phyloP scores from a whole-genome alignment of 225 moss, liverwort and hornwort species.

The Pseudoscleropodium purum region DNA sequence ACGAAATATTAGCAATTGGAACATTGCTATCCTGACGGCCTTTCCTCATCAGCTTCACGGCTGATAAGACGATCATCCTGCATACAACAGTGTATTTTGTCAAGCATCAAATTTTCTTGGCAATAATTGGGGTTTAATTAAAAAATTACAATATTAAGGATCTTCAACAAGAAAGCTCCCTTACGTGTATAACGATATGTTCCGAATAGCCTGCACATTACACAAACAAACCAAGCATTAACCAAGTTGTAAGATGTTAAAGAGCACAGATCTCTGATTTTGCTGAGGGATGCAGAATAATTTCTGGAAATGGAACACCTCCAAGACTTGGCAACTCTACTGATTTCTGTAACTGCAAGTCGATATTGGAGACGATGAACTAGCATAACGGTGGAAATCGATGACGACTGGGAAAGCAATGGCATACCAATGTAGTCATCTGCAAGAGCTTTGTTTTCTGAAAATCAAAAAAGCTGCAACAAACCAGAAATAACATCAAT shows the following conservation, averaged over 20 bases:
- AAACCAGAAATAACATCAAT: neutral
- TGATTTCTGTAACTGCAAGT: neutral
- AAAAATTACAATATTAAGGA: neutral
- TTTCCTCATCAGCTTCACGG: conserved; percentile 34
- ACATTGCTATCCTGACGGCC: conserved; percentile 43
- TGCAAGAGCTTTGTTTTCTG: conserved; percentile 89
- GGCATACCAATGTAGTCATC: conserved; percentile 69
- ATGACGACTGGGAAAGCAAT: neutral
- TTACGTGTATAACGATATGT: conserved; percentile 76
- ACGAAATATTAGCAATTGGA: conserved; percentile 55
- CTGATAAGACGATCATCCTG: conserved; percentile 78
- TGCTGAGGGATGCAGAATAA: neutral
- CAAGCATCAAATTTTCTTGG: neutral
- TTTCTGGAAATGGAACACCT: neutral
- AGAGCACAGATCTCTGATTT: neutral
- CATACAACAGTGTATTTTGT: neutral
- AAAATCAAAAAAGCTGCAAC: conserved; percentile 89
- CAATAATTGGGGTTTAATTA: neutral
- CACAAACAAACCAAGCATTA: neutral
- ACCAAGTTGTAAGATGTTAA: neutral
- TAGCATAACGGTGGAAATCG: neutral
- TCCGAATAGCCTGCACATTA: conserved; percentile 75
- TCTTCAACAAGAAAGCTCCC: neutral
- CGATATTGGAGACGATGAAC: neutral
- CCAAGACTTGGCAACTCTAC: neutral